Evolutionary conservation across 1,284 basidiomycete species (phyloP), one percentile per base, ranked within the genome.

Genomic region (Inonotus hispidus): DNA sequence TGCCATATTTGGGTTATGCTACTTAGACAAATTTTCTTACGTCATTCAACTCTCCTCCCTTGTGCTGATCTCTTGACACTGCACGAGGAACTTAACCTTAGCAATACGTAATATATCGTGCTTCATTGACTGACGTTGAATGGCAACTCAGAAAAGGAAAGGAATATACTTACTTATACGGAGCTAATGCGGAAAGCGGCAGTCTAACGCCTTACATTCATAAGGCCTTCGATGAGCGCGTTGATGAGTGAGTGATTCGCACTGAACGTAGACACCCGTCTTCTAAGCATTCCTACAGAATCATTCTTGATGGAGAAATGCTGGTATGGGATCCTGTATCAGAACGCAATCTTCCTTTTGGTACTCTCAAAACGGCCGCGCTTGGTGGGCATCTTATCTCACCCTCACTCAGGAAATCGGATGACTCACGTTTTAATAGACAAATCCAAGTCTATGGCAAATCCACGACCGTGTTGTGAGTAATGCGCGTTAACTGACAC

Each of bases 241-340:
- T 97, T 2, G 82, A 89, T 10, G 88, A 93, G 93, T 95, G 67
- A 67, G 92, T 75, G 21, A 6, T 16, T 2, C 35, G 11, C 56
- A 39, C 14, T 59, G 43, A 14, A 25, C 25, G n/a, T 21, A 19
- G 6, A 4, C 32, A 14, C 32, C 8, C 52, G 35, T n/a, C 29
- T 35, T 23, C 54, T 32, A 60, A 63, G 62, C 25, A 60, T 19
- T 8, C 54, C 1, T 46, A 4, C 63, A 96, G 95, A 55, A 87
- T 95, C 66, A 92, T 98, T 49, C 75, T 98, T 16, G 95, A 98
- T 67, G 95, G 95, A 0, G 95, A 98, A 72, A 97, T 98, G 95
- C 76, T 98, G 46, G 95, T 95, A 2, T 97, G 92, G 90, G 95
- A 98, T 71, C 95, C 95, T 0, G 78, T 89, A 1, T 85, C 91